These are phyloP conservation scores for Leishmania tropica DNA, from an alignment of 208 protist species.

Conservation along the genomic window DNA sequence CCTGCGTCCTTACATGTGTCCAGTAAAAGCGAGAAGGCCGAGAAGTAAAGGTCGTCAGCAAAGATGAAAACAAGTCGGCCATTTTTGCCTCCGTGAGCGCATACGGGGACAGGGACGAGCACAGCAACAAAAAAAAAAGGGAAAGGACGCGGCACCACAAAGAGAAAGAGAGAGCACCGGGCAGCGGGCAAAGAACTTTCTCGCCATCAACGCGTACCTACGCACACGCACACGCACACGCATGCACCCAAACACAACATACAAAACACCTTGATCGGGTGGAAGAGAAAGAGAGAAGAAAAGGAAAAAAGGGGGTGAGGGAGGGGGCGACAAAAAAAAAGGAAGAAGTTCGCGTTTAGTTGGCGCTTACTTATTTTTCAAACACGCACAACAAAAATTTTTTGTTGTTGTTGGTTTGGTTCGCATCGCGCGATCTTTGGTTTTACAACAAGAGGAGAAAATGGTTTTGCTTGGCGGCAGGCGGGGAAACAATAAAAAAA, in stretches of 20 bases:
- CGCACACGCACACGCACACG: background rate
- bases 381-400: background rate
- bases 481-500: background rate
- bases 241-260: background rate
- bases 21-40: background rate
- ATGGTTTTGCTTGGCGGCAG: conserved; percentile 11
- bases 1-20: background rate
- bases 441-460: conserved; percentile 14
- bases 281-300: background rate
- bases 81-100: background rate
- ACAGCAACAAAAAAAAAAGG: background rate
- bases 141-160: background rate
- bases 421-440: too few species aligned
- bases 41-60: background rate
- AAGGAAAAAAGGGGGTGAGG: background rate
- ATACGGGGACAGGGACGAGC: background rate
- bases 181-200: background rate
- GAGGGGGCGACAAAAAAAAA: background rate
- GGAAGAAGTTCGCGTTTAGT: background rate
- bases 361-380: background rate
- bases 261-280: background rate
- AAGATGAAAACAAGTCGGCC: background rate
- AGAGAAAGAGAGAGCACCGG: too few species aligned
- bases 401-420: too few species aligned
- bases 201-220: background rate